phyloP scores from a whole-genome alignment of 177 flowering plant species.

The Tripterygium wilfordii region DNA sequence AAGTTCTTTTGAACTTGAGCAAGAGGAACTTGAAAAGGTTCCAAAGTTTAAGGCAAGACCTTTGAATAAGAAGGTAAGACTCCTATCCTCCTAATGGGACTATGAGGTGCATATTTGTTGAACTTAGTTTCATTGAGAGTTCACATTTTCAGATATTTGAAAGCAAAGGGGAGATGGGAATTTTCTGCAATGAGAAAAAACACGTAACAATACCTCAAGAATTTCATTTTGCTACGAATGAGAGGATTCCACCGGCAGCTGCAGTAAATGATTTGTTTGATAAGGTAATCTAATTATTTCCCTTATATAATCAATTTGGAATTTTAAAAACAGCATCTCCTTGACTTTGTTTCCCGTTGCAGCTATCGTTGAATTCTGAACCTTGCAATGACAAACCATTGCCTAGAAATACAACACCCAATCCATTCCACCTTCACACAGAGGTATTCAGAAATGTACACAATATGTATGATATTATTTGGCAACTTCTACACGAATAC shows the following conservation, averaged over 20 bases:
- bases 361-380: slow-evolving; percentile 83
- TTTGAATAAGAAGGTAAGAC: slow-evolving; percentile 69
- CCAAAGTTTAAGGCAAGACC: slow-evolving; percentile 93
- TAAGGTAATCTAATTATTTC: slow-evolving; percentile 39
- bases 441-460: too few relatives aligned
- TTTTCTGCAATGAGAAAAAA: slow-evolving; percentile 61
- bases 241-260: slow-evolving; percentile 60
- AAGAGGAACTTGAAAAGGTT: slow-evolving; percentile 67
- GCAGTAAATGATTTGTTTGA: slow-evolving; percentile 65
- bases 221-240: slow-evolving; percentile 88
- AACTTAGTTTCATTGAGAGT: background rate
- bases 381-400: slow-evolving; percentile 39
- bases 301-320: background rate
- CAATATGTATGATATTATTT: too few relatives aligned
- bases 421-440: slow-evolving; percentile 85
- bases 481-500: too few relatives aligned
- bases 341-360: slow-evolving; percentile 15
- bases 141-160: slow-evolving; percentile 68
- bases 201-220: slow-evolving; percentile 78
- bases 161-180: slow-evolving; percentile 83
- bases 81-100: slow-evolving; percentile 1
- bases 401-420: slow-evolving; percentile 66
- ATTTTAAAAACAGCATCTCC: background rate
- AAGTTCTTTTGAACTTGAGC: slow-evolving; percentile 72
- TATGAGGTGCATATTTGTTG: background rate